These are phyloP conservation scores for Candida patagonica DNA, from an alignment of 805 yeast species.

Conservation along the genomic window DNA sequence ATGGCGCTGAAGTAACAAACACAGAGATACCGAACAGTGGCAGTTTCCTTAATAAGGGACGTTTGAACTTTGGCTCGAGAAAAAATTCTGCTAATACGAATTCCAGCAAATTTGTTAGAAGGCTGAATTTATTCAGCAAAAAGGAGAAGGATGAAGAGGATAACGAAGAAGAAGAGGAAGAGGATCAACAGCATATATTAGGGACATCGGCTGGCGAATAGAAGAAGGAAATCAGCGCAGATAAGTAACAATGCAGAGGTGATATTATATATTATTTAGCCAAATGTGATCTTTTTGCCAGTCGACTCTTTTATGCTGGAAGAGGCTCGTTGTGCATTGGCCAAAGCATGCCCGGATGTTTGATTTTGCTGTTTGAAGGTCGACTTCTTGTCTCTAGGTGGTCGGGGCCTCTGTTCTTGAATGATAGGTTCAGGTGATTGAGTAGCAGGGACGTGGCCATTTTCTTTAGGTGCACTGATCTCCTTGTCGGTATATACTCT, in stretches of 20 bases:
- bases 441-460: not conserved
- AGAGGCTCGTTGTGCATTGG: conserved; percentile 79
- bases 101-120: conserved; percentile 17
- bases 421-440: conserved; percentile 10
- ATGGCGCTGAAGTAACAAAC: no score
- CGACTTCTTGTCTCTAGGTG: not conserved
- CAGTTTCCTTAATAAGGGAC: conserved; percentile 18
- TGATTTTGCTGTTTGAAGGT: conserved; percentile 15
- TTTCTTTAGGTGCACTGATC: not conserved
- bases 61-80: conserved; percentile 15
- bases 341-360: conserved; percentile 73
- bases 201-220: no score
- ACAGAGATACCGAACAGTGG: not conserved
- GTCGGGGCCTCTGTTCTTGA: conserved; percentile 2
- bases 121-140: conserved; percentile 18
- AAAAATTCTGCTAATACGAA: conserved; percentile 1
- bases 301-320: conserved; percentile 81
- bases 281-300: conserved; percentile 44
- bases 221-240: no score
- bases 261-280: not conserved
- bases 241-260: not conserved
- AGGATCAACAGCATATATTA: no score
- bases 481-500: conserved; percentile 2
- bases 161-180: conserved; percentile 14
- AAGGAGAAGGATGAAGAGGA: conserved; percentile 12